Base-by-base conservation (phyloP, 257 asterid genomes). In the Solanum lycopersicoides region DNA sequence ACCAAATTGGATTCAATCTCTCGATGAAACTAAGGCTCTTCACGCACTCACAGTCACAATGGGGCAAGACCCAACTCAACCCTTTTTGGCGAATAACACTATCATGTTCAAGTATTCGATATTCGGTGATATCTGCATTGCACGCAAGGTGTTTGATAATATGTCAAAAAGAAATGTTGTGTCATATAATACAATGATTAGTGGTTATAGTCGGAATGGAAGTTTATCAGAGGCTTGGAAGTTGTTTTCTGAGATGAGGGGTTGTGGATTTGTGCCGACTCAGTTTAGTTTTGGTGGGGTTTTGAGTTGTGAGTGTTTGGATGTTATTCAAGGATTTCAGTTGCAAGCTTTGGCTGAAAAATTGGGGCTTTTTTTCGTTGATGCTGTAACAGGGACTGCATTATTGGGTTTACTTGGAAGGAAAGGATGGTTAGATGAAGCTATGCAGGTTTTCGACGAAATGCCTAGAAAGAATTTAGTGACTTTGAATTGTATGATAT, bases 321-420 rank as follows among this genome's bases (percentile, higher is more conserved):
- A 89, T 88, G 63, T 91, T 28, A 30, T 65, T 63, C 92, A 89
- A 86, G 98, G 94, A 86, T 88, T 88, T 88, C 96, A 93, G 86
- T 89, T 95, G 92, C 94, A 94, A 53, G 93, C 92, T 0, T 86
- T 95, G 94, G 91, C 94, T 73, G 93, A 89, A 47, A 95, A 95
- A 90, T 84, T 41, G 68, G 97, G 98, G 23, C 53, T 93, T 53
- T 60, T 95, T 79, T 35, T 53, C 16, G 84, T 82, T 3, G 94
- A 94, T 82, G 92, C 95, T 86, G 90, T 88, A 89, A 87, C 92
- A 71, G 98, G 99, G 91, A 95, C 99, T 59, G 92, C 98, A 30
- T 89, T 97, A 88, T 87, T 97, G 91, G 92, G 95, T 76, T 84
- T 94, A 94, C 92, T 95, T 69, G 94, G 95, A 37, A 91, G 92